Conservation (phyloP, 2,329 filamentous ascomycete genomes). For the Botrytis fragariae region DNA sequence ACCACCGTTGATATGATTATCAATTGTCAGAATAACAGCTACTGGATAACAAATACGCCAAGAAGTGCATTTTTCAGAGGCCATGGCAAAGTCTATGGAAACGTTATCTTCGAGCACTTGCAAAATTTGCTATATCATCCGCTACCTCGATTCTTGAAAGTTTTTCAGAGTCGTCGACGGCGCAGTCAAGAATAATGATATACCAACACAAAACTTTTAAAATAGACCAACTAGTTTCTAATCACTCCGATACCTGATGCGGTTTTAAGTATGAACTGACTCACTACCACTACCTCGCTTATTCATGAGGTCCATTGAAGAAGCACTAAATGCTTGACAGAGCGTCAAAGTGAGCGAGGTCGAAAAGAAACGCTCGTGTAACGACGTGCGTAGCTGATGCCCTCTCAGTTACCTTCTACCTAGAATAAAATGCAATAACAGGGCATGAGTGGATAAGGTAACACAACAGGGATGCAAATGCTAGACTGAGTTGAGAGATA, state of each 20-base stretch:
- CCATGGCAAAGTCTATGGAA: neutral
- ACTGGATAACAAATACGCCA: neutral
- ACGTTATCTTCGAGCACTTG: neutral
- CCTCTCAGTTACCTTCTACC: neutral
- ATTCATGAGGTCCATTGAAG: neutral
- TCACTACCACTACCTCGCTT: neutral
- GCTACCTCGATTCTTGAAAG: neutral
- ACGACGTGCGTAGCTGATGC: neutral
- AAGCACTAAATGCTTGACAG: neutral
- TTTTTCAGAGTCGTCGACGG: neutral
- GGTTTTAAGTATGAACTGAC: neutral
- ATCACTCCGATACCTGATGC: neutral
- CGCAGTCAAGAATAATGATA: neutral
- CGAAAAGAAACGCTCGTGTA: neutral
- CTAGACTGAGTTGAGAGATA: neutral
- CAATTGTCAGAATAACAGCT: too few relatives aligned
- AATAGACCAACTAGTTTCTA: neutral
- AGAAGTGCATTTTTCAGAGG: neutral
- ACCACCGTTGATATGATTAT: neutral
- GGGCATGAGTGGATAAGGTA: neutral
- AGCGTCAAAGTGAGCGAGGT: neutral
- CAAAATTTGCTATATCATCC: neutral
- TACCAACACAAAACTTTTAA: neutral
- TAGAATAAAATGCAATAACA: neutral
- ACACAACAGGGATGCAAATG: fast-evolving